Base-by-base conservation (phyloP, 1,139 yeast genomes). In the Ogataea hybrid region DNA sequence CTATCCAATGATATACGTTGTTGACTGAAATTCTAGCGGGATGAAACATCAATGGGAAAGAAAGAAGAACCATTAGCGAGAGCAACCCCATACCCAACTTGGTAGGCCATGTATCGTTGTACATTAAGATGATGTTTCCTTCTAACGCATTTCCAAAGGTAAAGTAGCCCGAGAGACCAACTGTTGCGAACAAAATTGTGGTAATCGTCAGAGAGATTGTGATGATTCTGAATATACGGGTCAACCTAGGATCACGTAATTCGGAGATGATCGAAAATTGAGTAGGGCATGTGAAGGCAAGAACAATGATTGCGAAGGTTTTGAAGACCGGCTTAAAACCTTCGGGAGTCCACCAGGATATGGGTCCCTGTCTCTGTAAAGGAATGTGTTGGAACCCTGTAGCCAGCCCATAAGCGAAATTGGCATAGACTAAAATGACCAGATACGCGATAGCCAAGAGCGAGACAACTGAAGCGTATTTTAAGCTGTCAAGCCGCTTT, bases 221-320 rank as follows among this genome's bases (percentile, higher is more conserved):
- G 32, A 84, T 70, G 38, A 92, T 78, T n/a, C 54, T 60, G 7
- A 73, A 56, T 37, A 84, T 70, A 38, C 75, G 74, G 5, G 62
- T 47, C 45, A 81, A 62, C 0, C 82, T 65, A 50, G 80, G 81
- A 49, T 77, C 76, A 36, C 66, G 65, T 37, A 92, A 70, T 65
- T 92, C 99, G 58, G 89, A 87, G 56, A 89, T 77, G 42, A 90
- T 85, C 8, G 96, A 83, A 63, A 86, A 90, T 81, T 92, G 84
- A 62, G 84, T 92, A 68, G 92, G 97, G 49, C 97, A 95, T 0
- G 97, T 90, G 63, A 80, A 94, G 3, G 97, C 97, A 68, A 94
- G 88, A 14, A 92, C 85, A 44, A 92, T 79, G 51, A 92, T 84
- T n/a, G 96, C 95, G 56, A 92, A 79, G 5, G 95, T 83, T 27